Conservation (phyloP, 2,329 filamentous ascomycete species). For the Aspergillus sp. region DNA sequence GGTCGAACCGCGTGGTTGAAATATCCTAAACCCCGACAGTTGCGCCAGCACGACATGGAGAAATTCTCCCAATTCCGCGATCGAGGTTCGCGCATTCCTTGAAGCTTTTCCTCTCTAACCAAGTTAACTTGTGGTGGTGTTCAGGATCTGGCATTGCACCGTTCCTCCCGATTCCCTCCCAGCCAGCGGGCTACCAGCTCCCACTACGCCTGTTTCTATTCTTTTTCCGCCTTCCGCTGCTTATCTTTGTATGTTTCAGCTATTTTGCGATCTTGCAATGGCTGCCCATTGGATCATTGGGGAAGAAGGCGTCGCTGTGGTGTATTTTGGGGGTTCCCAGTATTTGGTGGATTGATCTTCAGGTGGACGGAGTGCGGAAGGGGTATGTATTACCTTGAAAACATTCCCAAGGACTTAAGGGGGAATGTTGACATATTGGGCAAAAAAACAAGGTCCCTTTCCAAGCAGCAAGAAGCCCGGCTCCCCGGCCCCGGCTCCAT, state of each 20-base stretch:
- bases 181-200: constrained; percentile 54
- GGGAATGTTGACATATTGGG: too few relatives aligned
- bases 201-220: constrained; percentile 66
- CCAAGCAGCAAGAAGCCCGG: constrained; percentile 61
- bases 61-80: constrained; percentile 92
- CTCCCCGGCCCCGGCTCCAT: constrained; percentile 72
- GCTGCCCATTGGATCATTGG: constrained; percentile 60
- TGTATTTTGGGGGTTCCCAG: constrained; percentile 77
- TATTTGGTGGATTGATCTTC: constrained; percentile 98
- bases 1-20: too few relatives aligned
- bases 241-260: constrained; percentile 56
- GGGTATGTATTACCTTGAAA: constrained; percentile 46
- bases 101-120: neutral
- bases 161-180: constrained; percentile 73
- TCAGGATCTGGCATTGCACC: constrained; percentile 90
- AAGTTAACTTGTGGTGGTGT: constrained; percentile 1
- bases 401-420: too few relatives aligned
- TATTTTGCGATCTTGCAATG: constrained; percentile 80
- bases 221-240: constrained; percentile 67
- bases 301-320: constrained; percentile 83
- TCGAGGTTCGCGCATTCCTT: constrained; percentile 51
- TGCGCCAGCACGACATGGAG: constrained; percentile 55
- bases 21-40: neutral
- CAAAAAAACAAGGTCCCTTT: constrained; percentile 47
- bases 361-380: constrained; percentile 91